phyloP scores from a whole-genome alignment of 768 basidiomycete genomes.

The Lactifluus subvellereus region DNA sequence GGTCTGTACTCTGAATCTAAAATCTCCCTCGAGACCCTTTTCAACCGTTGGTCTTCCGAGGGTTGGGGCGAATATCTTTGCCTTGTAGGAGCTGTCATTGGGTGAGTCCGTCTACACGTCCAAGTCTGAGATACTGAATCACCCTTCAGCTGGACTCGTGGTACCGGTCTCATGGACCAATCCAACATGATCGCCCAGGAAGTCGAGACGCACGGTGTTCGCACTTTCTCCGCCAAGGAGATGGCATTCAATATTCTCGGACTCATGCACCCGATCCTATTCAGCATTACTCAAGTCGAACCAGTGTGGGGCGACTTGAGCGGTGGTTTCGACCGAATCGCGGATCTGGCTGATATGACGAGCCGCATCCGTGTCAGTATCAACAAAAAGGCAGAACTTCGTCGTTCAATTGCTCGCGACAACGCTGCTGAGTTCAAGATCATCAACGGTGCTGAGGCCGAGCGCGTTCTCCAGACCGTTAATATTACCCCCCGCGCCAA shows the following conservation, averaged over 20 bases:
- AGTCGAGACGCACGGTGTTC: conserved; percentile 86
- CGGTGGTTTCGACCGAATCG: conserved; percentile 96
- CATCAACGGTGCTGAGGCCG: conserved; percentile 84
- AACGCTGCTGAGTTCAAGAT: conserved; percentile 95
- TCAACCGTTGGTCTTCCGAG: conserved; percentile 97
- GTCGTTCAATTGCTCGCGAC: conserved; percentile 88
- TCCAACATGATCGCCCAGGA: conserved; percentile 94
- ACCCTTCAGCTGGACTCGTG: conserved; percentile 81
- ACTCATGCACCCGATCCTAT: conserved; percentile 97
- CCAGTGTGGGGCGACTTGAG: conserved; percentile 99
- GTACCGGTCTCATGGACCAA: conserved; percentile 94
- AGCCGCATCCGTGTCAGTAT: conserved; percentile 76
- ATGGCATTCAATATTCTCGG: conserved; percentile 99
- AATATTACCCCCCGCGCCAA: conserved; percentile 95
- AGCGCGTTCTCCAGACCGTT: conserved; percentile 87
- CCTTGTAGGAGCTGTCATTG: conserved; percentile 96
- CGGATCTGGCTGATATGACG: conserved; percentile 90
- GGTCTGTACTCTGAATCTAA: conserved; percentile 98
- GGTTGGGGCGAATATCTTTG: conserved; percentile 99
- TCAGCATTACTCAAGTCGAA: conserved; percentile 99
- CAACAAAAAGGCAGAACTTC: conserved; percentile 83
- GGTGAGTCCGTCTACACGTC: conserved; percentile 44
- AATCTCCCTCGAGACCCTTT: conserved; percentile 94
- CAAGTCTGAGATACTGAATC: conserved; percentile 9
- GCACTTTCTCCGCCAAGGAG: conserved; percentile 99